phyloP scores from a whole-genome alignment of 108 stramenopile species.

The Mediolabrus comicus region DNA sequence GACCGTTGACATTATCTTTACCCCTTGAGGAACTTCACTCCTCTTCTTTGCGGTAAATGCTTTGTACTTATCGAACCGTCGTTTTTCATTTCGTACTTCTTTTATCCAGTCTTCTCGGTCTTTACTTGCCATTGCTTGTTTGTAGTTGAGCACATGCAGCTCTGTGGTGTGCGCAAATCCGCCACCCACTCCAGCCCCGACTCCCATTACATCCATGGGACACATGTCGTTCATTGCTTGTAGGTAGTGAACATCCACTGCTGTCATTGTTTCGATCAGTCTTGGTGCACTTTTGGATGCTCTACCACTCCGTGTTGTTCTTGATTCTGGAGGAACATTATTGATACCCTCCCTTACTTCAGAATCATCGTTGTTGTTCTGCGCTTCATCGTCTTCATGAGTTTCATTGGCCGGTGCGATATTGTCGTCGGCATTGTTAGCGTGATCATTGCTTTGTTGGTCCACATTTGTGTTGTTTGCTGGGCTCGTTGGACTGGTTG shows the following conservation, averaged over 20 bases:
- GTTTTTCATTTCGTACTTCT: constrained; percentile 24
- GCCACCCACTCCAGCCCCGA: constrained; percentile 8
- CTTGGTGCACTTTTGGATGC: neutral
- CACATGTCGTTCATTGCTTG: neutral
- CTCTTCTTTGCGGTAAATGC: neutral
- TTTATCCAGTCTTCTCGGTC: constrained; percentile 16
- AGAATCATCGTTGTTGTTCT: no score
- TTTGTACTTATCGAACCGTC: neutral
- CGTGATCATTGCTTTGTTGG: no score
- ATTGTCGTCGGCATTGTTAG: no score
- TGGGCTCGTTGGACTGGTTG: no score
- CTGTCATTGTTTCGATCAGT: neutral
- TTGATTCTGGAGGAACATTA: no score
- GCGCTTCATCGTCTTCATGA: no score
- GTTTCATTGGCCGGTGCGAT: no score
- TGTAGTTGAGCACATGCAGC: constrained; percentile 30
- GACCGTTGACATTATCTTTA: neutral
- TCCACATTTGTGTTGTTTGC: no score
- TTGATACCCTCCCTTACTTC: no score
- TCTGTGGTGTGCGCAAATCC: constrained; percentile 31
- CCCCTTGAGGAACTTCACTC: neutral
- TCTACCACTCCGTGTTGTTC: no score
- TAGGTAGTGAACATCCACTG: neutral
- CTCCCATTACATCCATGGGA: neutral
- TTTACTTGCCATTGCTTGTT: constrained; percentile 18